A percentile compares a stretch with the other conserved stretches of the same genome.
Conservation (phyloP, 2,329 filamentous ascomycete species). For the Xylaria multiplex region DNA sequence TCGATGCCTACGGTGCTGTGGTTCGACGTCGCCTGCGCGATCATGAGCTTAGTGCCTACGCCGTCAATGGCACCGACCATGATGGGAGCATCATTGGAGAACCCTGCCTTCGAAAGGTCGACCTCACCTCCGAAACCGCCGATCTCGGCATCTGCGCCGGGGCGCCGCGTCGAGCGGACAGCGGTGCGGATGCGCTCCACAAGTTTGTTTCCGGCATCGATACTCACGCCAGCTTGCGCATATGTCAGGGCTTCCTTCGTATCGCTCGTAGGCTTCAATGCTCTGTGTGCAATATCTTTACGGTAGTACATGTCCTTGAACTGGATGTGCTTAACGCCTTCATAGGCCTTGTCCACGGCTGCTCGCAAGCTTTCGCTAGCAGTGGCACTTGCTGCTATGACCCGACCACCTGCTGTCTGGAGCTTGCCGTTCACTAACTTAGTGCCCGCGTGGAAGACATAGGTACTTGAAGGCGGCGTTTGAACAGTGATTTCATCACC, state of each 20-base stretch:
- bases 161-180: constrained; percentile 83
- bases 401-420: constrained; percentile 84
- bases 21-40: constrained; percentile 88
- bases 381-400: constrained; percentile 90
- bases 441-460: constrained; percentile 95
- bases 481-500: constrained; percentile 69
- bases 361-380: constrained; percentile 76
- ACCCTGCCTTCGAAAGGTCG: constrained; percentile 79
- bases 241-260: constrained; percentile 78
- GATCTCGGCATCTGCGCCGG: constrained; percentile 91
- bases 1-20: constrained; percentile 97
- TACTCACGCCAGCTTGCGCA: constrained; percentile 90
- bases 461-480: constrained; percentile 60
- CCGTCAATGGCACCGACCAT: constrained; percentile 96
- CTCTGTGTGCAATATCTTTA: constrained; percentile 88
- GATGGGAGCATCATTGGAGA: constrained; percentile 73
- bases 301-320: constrained; percentile 93
- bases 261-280: constrained; percentile 61
- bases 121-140: constrained; percentile 94
- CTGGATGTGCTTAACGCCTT: constrained; percentile 79
- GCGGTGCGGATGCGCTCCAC: constrained; percentile 91
- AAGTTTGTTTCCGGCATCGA: constrained; percentile 92
- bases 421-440: constrained; percentile 70
- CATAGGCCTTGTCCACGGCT: constrained; percentile 89
- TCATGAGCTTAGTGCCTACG: constrained; percentile 95